Percentiles rank a stretch among this genome's conserved stretches.
Conservation (phyloP, 352 stramenopile species). For the Phytopythium mirpurense region DNA sequence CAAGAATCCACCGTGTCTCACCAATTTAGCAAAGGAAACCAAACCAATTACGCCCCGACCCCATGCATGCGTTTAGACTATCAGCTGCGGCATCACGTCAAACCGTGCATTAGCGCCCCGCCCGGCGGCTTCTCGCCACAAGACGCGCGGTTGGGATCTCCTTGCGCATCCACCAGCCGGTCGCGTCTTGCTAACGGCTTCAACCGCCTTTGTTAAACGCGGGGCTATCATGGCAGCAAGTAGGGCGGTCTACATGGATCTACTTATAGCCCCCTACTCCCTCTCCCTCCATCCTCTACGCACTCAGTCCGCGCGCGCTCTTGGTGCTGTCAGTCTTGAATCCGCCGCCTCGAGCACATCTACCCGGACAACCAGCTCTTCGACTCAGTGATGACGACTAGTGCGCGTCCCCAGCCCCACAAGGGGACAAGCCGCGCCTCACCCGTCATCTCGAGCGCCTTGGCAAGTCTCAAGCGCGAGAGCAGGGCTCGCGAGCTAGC, state of each 20-base stretch:
- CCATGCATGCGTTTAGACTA: too few relatives aligned
- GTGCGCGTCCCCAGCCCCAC: neutral
- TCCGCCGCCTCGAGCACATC: constrained; percentile 17
- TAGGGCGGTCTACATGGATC: neutral
- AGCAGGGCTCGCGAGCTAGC: neutral
- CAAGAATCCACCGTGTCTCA: neutral
- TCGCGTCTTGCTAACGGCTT: neutral
- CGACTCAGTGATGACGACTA: neutral
- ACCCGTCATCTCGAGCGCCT: neutral
- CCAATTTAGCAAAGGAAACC: neutral
- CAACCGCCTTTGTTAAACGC: neutral
- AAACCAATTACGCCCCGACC: too few relatives aligned
- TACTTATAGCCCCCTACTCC: neutral
- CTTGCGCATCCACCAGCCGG: neutral
- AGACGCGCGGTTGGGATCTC: neutral
- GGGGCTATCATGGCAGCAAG: neutral
- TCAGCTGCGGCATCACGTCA: neutral
- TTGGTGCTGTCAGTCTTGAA: constrained; percentile 23
- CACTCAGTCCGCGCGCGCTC: too few relatives aligned
- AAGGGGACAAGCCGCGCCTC: neutral
- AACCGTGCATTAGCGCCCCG: neutral
- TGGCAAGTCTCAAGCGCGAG: neutral
- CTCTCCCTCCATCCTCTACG: neutral
- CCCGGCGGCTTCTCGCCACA: neutral
- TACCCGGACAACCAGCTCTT: neutral